Conservation (phyloP, 257 asterid genomes). For the Osmanthus fragrans region DNA sequence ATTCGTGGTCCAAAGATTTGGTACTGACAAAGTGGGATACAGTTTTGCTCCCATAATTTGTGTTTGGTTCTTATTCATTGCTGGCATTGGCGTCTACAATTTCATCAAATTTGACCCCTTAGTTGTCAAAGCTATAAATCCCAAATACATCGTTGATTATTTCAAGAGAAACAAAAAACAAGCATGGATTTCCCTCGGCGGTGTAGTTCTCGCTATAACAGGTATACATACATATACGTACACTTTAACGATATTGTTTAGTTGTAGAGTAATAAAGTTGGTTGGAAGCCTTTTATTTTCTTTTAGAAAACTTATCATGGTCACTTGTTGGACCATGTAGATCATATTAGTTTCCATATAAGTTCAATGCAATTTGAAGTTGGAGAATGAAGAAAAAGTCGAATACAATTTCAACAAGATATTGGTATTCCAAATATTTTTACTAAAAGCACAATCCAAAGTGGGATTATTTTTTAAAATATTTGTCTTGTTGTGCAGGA, state of each 20-base stretch:
- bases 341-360: no score
- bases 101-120: constrained; percentile 21
- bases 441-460: no score
- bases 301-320: no score
- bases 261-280: no score
- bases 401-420: no score
- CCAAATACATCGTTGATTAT: constrained; percentile 21
- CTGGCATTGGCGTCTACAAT: constrained; percentile 36
- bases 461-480: not conserved
- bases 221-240: not conserved
- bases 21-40: not conserved
- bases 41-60: constrained; percentile 37
- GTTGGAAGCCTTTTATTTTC: no score
- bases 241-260: not conserved
- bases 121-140: not conserved
- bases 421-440: no score
- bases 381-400: no score
- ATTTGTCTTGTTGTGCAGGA: constrained; percentile 21
- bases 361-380: no score
- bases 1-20: not conserved
- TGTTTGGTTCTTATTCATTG: constrained; percentile 33
- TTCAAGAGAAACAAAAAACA: constrained; percentile 42
- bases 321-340: no score
- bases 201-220: constrained; percentile 19
- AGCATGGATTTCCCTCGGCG: constrained; percentile 40